Evolutionary conservation across 2,329 filamentous ascomycete genomes (phyloP), one percentile per base, ranked within the genome.

Genomic region (Ceratocystis destructans): DNA sequence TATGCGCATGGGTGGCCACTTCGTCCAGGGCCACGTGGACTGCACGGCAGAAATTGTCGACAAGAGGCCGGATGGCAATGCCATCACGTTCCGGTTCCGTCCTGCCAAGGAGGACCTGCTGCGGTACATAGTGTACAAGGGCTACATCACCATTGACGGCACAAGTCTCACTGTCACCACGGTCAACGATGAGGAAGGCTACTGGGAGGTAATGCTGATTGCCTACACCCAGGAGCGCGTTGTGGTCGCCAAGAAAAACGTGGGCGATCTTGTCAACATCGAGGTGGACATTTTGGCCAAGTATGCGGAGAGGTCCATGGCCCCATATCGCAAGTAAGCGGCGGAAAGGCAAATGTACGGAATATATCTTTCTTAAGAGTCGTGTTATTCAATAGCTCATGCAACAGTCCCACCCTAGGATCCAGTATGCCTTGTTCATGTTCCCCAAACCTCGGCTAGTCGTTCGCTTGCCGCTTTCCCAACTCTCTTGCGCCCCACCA

Each of bases 191-290:
- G 81, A 73, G 3, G 83, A 85, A 70, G 86, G 87, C 53, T 95
- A 90, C 75, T 96, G 87, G 83, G 94, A 97, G 82, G 88, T 99
- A 62, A 99, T 99, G 94, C 80, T 99, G 69, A 96, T 99, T 75
- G 84, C 89, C 7, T 99, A 99, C 76, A 96, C 94, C 10, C 94
- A 97, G 78, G 90, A 93, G 76, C 89, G 89, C 75, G 87, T 99
- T 17, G 87, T 96, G 17, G 85, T 90, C 69, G 89, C 89, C 1
- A 79, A 79, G 64, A 96, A 96, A 82, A 80, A 83, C 76, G 77
- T 82, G 37, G 91, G 92, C 1, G 90, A 96, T 5, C 83, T 86
- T 62, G 89, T 96, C 69, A 96, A 96, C 73, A 83, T 96, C 45
- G 92, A 96, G 79, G 93, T 96, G 65, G 92, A 96, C 74, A 90